phyloP scores from a whole-genome alignment of 805 yeast genomes.

The Lipomyces starkeyi region DNA sequence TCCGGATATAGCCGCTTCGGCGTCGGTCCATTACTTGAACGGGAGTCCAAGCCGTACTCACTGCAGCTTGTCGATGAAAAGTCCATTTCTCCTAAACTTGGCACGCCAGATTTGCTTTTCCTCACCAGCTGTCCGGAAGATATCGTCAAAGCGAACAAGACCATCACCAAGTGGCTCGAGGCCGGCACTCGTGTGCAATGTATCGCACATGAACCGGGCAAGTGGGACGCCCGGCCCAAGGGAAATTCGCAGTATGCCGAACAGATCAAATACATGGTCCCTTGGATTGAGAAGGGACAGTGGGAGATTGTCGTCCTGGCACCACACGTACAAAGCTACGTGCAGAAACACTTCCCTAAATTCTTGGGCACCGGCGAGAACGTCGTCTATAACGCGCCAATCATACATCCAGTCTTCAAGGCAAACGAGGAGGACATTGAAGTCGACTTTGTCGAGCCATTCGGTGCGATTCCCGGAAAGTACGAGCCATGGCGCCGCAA shows the following conservation, averaged over 20 bases:
- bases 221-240: slow-evolving; percentile 18
- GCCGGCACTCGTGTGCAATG: slow-evolving; percentile 25
- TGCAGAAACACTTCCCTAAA: slow-evolving; percentile 29
- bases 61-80: slow-evolving; percentile 4
- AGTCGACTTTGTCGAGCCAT: slow-evolving; percentile 22
- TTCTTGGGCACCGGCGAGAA: slow-evolving; percentile 25
- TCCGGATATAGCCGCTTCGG: slow-evolving; percentile 11
- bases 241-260: slow-evolving; percentile 26
- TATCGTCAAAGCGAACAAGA: background rate
- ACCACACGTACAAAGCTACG: slow-evolving; percentile 31
- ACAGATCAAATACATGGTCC: slow-evolving; percentile 29
- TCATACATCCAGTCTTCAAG: slow-evolving; percentile 35
- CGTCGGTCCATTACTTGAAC: slow-evolving; percentile 22
- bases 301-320: slow-evolving; percentile 36
- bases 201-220: slow-evolving; percentile 24
- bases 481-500: slow-evolving; percentile 36
- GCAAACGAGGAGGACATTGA: slow-evolving; percentile 14
- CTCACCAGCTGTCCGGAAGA: slow-evolving; percentile 28
- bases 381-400: slow-evolving; percentile 22
- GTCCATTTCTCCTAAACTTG: background rate
- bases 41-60: slow-evolving; percentile 17
- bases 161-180: slow-evolving; percentile 8
- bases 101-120: slow-evolving; percentile 18
- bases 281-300: slow-evolving; percentile 35
- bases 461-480: slow-evolving; percentile 37